These are phyloP conservation scores for Sporothrix brasiliensis DNA, from an alignment of 2,329 filamentous ascomycete species.

Conservation along the genomic window DNA sequence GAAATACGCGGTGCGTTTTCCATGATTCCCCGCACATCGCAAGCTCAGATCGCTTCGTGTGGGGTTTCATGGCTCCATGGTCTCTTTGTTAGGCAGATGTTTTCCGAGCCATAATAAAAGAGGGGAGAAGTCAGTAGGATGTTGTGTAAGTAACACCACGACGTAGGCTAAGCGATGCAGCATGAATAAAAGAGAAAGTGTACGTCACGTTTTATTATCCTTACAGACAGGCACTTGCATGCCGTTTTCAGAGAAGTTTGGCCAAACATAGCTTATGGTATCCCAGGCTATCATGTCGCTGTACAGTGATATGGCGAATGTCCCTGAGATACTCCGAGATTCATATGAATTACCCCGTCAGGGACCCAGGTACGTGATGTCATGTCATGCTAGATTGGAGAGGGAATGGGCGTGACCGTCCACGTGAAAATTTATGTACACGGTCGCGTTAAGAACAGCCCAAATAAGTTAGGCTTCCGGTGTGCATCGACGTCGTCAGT, in stretches of 20 bases:
- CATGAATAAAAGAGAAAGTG: neutral
- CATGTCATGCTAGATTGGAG: neutral
- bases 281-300: neutral
- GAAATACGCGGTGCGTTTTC: neutral
- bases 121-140: neutral
- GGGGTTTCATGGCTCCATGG: neutral
- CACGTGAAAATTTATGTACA: neutral
- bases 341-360: conserved; percentile 2
- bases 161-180: neutral
- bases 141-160: neutral
- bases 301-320: too few relatives aligned
- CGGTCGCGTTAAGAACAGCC: neutral
- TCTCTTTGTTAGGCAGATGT: conserved; percentile 27
- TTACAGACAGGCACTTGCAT: neutral
- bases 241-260: neutral
- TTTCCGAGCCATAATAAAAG: conserved; percentile 18
- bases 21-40: conserved; percentile 19
- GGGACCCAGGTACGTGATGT: neutral
- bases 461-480: too few relatives aligned
- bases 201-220: neutral
- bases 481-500: neutral
- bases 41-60: neutral
- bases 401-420: neutral
- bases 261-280: neutral
- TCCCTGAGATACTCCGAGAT: conserved; percentile 8